Base-by-base conservation (phyloP, 495 filamentous ascomycete genomes). In the Tuber magnatum region DNA sequence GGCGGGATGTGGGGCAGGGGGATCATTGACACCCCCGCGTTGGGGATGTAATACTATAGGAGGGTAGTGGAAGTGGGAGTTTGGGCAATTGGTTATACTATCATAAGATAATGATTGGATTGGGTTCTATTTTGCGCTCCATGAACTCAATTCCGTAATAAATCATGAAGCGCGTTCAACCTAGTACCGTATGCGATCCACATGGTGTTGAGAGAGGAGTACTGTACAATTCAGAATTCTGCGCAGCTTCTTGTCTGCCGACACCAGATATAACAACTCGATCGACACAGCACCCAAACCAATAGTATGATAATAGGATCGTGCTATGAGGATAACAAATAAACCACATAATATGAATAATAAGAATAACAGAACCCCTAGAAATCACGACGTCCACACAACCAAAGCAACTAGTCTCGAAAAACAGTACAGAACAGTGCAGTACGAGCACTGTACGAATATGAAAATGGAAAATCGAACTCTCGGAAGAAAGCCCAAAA, bases 1-100 rank as follows among this genome's bases (percentile, higher is more conserved):
- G 87, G 86, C 81, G 78, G 77, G 44, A 84, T 65, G 12, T 65
- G 28, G 56, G 14, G 56, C 56, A 10, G 28, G 56, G 56, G 18
- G 56, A 65, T 65, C 32, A 35, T 40, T 40, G 7, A 40, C 39
- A 14, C 24, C 22, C 0, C 72, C 69, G 40, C 65, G 73, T 41
- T 70, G 68, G 12, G 56, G 56, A 28, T 35, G 32, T 65, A 14
- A 65, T 20, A 28, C 51, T 16, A 9, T n/a, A 28, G 51, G 51
- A 28, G 10, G 51, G 28, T 35, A 35, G 35, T 65, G 56, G 28
- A 65, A 65, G 12, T 65, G 28, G 12, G 28, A 5, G 56, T 10
- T n/a, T 56, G 48, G 10, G 46, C 46, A 8, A 32, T 65, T 35
- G 56, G 56, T 65, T 65, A 65, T 35, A 20, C 35, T 35, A 35